Conservation (phyloP, 2,329 filamentous ascomycete species). For the Diaporthe eres region DNA sequence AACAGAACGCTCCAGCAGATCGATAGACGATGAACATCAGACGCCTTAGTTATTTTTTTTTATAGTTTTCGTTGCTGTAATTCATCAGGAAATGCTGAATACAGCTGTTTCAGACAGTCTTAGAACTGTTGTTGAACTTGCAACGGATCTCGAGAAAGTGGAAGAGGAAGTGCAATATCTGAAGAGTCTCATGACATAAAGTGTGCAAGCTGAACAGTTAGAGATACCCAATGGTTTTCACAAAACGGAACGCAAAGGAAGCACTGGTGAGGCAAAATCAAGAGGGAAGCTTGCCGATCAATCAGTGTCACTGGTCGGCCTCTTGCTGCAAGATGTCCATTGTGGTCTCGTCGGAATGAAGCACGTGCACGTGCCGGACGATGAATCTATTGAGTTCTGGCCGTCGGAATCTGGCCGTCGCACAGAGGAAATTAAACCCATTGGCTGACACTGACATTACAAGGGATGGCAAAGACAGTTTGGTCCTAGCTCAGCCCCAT, state of each 20-base stretch:
- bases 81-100: neutral
- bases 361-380: neutral
- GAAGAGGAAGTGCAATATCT: neutral
- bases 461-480: neutral
- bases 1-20: neutral
- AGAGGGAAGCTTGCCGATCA: neutral
- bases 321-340: neutral
- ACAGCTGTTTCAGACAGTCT: neutral
- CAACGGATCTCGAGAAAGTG: neutral
- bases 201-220: neutral
- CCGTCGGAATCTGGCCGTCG: neutral
- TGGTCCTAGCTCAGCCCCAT: conserved; percentile 17
- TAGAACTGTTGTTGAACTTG: neutral
- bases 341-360: neutral
- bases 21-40: neutral
- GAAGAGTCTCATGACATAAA: neutral
- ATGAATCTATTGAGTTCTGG: neutral
- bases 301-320: neutral
- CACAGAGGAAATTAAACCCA: neutral
- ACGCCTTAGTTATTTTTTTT: too few species aligned
- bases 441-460: neutral
- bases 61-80: neutral
- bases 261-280: neutral
- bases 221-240: neutral
- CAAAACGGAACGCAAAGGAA: neutral